Evolutionary conservation across 1,284 basidiomycete species (phyloP), one percentile per base, ranked within the genome.

Genomic region (Cutaneotrichosporon daszewskae): DNA sequence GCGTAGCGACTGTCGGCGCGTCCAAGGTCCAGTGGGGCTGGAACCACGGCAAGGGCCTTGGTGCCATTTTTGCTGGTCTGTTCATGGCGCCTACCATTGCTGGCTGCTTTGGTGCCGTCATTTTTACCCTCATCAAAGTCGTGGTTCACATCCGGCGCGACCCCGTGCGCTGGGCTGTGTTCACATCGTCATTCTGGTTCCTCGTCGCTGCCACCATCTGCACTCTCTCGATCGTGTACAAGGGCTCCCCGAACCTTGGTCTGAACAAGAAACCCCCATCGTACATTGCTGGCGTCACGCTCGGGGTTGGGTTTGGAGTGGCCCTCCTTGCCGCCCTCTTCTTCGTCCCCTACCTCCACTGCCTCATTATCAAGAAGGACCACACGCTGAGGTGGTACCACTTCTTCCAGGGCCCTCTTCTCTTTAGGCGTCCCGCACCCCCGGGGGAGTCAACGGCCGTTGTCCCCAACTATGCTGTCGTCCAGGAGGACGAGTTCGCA

Each of bases 21-120:
- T 49, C 54, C 25, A 53, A 64, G 1, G 73, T 75, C 25, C 55
- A 71, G 37, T 77, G 75, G 75, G 74, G 75, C 13, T 77, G 75
- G 75, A 71, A 75, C 55, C 54, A 57, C 14, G 74, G 74, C 18
- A 72, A 72, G 54, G 74, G 74, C 39, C 58, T 75, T 27, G 71
- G 67, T 16, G 67, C 68, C 38, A 72, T 75, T 56, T 74, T 73
- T 34, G 68, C 69, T 24, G 72, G 72, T 46, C 62, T 68, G 46
- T 58, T 55, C 43, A 67, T 71, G 57, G 68, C 69, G 11, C 69
- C 69, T 12, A 50, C 59, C 20, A 59, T 65, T 22, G 57, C 73
- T 7, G 74, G 55, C 10, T 62, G 62, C n/a, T 74, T 75, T 43
- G 73, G 55, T 16, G 63, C 68, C 10, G 58, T 66, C 50, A 55